These are phyloP conservation scores for Bacterosira constricta DNA, from an alignment of 108 stramenopile species.

Conservation along the genomic window DNA sequence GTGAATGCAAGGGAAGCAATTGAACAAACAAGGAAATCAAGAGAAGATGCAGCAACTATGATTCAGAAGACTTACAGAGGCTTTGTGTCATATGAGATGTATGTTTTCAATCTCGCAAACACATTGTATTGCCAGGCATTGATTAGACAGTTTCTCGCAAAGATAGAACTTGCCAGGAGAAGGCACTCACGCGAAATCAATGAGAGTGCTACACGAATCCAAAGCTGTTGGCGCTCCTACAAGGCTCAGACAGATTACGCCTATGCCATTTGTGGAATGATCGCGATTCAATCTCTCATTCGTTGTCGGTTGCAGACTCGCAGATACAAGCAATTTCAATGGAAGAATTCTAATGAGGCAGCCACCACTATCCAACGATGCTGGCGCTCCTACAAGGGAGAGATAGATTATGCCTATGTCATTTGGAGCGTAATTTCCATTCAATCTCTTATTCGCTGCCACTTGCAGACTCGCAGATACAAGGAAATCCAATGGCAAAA, in stretches of 20 bases:
- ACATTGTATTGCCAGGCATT: not conserved
- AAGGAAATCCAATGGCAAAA: too few relatives aligned
- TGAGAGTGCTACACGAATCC: not conserved
- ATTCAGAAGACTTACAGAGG: not conserved
- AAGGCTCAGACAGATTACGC: not conserved
- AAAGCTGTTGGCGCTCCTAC: not conserved
- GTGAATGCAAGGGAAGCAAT: conserved; percentile 2
- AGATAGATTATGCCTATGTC: too few relatives aligned
- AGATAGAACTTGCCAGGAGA: not conserved
- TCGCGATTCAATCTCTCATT: not conserved
- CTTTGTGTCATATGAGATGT: not conserved
- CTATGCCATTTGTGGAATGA: not conserved
- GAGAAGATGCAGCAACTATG: conserved; percentile 10
- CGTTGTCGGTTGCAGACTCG: not conserved
- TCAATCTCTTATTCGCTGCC: too few relatives aligned
- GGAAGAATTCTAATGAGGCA: too few relatives aligned
- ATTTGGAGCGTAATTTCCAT: too few relatives aligned
- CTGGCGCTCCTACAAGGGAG: too few relatives aligned
- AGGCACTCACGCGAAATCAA: not conserved
- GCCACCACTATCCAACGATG: too few relatives aligned
- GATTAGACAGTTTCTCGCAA: not conserved
- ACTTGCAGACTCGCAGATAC: too few relatives aligned
- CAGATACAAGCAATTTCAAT: not conserved
- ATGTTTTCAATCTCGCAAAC: not conserved
- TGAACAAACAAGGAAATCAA: not conserved